Evolutionary conservation across 2,329 filamentous ascomycete species (phyloP).

Genomic region (Trichoderma pleuroti): DNA sequence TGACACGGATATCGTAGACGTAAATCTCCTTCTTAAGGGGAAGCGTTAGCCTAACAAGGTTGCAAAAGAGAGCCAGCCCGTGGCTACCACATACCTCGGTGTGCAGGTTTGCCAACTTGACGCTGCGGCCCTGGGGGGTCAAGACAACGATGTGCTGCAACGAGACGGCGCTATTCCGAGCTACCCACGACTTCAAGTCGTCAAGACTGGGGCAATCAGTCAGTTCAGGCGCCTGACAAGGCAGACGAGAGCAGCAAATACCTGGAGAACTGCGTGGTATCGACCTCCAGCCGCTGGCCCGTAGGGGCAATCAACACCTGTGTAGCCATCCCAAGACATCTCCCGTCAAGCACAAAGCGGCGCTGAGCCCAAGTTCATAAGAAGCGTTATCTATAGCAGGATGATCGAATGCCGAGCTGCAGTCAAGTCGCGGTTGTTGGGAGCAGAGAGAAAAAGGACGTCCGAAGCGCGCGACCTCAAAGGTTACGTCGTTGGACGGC

Average conservation of each 20-base stretch:
- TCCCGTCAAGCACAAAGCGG: constrained; percentile 34
- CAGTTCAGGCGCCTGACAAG: constrained; percentile 1
- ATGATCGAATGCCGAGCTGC: neutral
- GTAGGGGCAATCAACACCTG: constrained; percentile 90
- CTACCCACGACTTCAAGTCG: constrained; percentile 78
- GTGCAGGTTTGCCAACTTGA: constrained; percentile 75
- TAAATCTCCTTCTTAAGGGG: constrained; percentile 72
- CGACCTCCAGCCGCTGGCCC: constrained; percentile 78
- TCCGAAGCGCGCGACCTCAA: neutral
- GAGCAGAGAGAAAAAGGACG: neutral
- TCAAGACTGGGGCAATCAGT: constrained; percentile 60
- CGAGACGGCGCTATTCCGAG: constrained; percentile 69
- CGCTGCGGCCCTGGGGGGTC: constrained; percentile 77
- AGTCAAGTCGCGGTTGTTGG: neutral
- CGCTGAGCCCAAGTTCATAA: constrained; percentile 24
- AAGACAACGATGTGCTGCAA: constrained; percentile 79
- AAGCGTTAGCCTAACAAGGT: constrained; percentile 6
- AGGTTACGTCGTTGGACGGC: neutral
- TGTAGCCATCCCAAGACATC: constrained; percentile 73
- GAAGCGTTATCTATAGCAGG: neutral
- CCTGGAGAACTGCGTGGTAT: constrained; percentile 72
- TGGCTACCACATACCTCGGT: constrained; percentile 60
- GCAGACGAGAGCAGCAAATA: constrained; percentile 39
- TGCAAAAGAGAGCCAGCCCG: neutral
- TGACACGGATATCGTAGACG: constrained; percentile 81